phyloP scores from a whole-genome alignment of 2,329 filamentous ascomycete species.

The Orbilia quercus region DNA sequence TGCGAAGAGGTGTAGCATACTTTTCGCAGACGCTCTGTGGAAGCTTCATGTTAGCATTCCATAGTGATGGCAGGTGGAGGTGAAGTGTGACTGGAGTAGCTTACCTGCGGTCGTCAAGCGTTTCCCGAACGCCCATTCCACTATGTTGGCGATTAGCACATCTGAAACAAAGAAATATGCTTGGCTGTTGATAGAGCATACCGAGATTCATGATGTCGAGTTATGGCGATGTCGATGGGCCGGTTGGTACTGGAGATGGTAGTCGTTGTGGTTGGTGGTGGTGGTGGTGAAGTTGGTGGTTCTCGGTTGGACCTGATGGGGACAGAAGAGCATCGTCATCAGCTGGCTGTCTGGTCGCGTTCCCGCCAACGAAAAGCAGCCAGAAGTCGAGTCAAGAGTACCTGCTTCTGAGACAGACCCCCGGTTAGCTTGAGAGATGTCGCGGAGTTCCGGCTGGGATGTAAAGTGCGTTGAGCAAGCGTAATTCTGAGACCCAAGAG shows the following conservation, averaged over 20 bases:
- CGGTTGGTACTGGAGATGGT: not conserved
- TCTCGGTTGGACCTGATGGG: not conserved
- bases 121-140: constrained; percentile 99
- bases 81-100: not conserved
- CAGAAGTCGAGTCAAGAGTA: too few species aligned
- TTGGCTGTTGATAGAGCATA: constrained; percentile 1
- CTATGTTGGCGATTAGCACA: constrained; percentile 33
- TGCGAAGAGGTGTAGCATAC: constrained; percentile 20
- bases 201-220: constrained; percentile 45
- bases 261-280: not conserved
- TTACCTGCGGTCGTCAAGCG: constrained; percentile 81
- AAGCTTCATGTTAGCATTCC: constrained; percentile 14
- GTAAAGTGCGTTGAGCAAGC: constrained; percentile 30
- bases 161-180: constrained; percentile 12
- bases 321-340: constrained; percentile 45
- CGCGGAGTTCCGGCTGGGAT: too few species aligned
- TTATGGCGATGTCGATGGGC: constrained; percentile 1
- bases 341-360: too few species aligned
- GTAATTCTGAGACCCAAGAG: constrained; percentile 35
- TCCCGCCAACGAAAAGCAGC: too few species aligned
- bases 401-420: constrained; percentile 1
- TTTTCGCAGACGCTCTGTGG: constrained; percentile 66
- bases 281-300: not conserved
- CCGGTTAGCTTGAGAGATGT: too few species aligned
- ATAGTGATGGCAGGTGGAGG: not conserved